Percentiles rank a stretch among this genome's conserved stretches.
phyloP scores from a whole-genome alignment of 179 eudicot species.

The Silene noctiflora region DNA sequence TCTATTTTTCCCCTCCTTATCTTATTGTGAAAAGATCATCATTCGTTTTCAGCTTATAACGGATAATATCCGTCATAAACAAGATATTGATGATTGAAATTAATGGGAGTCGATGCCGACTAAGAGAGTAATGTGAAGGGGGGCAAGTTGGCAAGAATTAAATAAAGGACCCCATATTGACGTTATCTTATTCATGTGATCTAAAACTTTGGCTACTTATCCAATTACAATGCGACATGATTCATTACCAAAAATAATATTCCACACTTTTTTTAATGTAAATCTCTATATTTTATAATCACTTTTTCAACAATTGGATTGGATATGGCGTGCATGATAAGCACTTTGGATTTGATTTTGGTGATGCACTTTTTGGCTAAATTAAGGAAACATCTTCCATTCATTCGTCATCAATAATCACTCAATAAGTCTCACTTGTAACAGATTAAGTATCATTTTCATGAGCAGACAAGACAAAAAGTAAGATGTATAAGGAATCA shows the following conservation, averaged over 20 bases:
- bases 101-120: no score
- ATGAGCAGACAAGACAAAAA: no score
- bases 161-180: constrained; percentile 7
- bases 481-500: no score
- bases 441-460: no score
- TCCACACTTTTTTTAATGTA: no score
- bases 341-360: background rate
- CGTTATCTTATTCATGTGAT: constrained; percentile 32
- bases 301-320: background rate
- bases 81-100: no score
- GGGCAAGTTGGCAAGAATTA: background rate
- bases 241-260: background rate
- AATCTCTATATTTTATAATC: background rate
- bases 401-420: background rate
- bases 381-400: constrained; percentile 4
- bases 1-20: no score
- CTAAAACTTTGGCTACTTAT: constrained; percentile 21
- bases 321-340: constrained; percentile 12
- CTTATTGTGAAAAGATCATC: no score
- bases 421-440: no score
- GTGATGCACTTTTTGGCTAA: constrained; percentile 1
- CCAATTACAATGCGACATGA: constrained; percentile 19
- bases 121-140: background rate
- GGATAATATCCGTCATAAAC: no score
- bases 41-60: no score